Percentiles rank a stretch among this genome's conserved stretches.
phyloP scores from a whole-genome alignment of 176 grass and related monocot genomes.

The Hordeum marinum region DNA sequence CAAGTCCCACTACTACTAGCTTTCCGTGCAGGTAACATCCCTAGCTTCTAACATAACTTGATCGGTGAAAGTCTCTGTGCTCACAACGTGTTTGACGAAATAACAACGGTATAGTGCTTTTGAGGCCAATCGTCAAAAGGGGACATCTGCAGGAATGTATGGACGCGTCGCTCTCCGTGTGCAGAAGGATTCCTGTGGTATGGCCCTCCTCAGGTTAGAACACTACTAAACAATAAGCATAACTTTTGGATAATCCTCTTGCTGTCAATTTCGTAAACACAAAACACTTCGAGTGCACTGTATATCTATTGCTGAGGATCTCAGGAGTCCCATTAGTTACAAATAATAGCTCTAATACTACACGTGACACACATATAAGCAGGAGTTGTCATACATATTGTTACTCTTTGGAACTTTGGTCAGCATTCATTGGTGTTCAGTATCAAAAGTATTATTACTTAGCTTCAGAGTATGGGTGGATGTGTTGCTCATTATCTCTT shows the following conservation, averaged over 20 bases:
- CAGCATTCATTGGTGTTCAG: neutral
- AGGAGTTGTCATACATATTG: neutral
- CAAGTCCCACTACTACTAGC: too few species aligned
- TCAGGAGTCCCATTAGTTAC: neutral
- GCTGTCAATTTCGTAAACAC: neutral
- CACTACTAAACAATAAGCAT: neutral
- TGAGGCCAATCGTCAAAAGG: conserved; percentile 65
- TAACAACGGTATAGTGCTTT: neutral
- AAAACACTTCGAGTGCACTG: neutral
- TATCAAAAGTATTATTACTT: neutral
- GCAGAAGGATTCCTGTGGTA: conserved; percentile 91
- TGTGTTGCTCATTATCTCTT: conserved; percentile 12
- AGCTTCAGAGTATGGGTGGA: neutral
- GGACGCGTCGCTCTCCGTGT: conserved; percentile 64
- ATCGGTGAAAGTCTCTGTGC: neutral
- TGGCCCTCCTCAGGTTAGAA: conserved; percentile 70
- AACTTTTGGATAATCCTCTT: neutral
- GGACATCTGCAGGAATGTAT: conserved; percentile 74
- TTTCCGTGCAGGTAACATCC: too few species aligned
- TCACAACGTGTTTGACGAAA: conserved; percentile 13
- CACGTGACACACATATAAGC: neutral
- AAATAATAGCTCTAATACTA: neutral
- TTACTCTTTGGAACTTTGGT: neutral
- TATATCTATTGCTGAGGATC: neutral
- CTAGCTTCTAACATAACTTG: neutral